Evolutionary conservation across 2,329 filamentous ascomycete species (phyloP), one percentile per base, ranked within the genome.

Genomic region (Sporothrix mexicana): DNA sequence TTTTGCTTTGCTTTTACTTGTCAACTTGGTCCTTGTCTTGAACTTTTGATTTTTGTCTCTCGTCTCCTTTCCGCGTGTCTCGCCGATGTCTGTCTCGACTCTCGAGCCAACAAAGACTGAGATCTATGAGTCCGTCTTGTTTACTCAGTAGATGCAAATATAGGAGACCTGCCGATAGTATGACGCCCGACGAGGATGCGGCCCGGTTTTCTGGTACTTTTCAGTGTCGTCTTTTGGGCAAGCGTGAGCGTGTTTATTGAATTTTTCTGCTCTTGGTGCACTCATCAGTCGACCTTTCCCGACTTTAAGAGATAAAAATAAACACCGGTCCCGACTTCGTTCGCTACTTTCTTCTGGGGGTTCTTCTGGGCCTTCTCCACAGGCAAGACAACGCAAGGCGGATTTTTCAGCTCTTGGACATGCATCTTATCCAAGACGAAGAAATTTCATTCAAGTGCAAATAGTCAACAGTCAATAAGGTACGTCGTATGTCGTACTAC

Each of bases 191-290:
- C 12, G 5, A 66, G 61, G 61, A 25, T 45, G 61, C 61, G 20
- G 61, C 41, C 61, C 61, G 41, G 20, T 45, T 66, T 66, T 66
- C 36, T 64, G n/a, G 61, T 45, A 66, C 41, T 47, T 66, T 66
- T 47, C 41, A 23, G 47, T 23, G 61, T 47, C 41, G 61, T 12
- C 25, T n/a, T 43, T 6, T 36, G 4, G 30, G 3, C 4, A 36
- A 36, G 30, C 30, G 30, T 36, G 30, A 36, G 30, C 30, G 2
- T 36, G 17, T 45, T 12, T 64, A 23, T 45, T 23, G 36, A 20
- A 45, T 45, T 45, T 45, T 45, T 64, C 23, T 36, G 30, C 30
- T 36, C 30, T 36, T 36, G 30, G 30, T 36, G 30, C 30, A 36
- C 7, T 7, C 30, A 36, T 36, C 30, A 4, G 4, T 36, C 30